Conservation (phyloP, 2,329 filamentous ascomycete genomes). For the Metarhizium album region DNA sequence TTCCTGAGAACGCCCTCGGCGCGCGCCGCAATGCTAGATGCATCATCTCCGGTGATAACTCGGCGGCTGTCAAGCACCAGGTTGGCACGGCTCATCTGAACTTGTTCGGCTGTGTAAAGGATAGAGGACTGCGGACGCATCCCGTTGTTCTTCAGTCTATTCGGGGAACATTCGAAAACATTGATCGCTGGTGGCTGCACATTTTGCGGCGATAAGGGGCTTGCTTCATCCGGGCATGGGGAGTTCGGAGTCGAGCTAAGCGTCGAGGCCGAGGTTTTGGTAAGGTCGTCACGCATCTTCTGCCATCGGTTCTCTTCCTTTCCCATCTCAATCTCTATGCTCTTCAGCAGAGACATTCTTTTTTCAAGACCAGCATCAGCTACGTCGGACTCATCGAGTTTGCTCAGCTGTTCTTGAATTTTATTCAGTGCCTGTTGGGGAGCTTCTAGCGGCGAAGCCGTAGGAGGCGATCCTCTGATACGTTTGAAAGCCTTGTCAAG, state of each 20-base stretch:
- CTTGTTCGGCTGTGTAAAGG: not conserved
- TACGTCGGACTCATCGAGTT: constrained; percentile 31
- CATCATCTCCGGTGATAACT: not conserved
- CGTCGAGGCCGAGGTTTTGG: constrained; percentile 40
- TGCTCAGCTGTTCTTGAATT: constrained; percentile 42
- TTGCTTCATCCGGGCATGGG: not conserved
- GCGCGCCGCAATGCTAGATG: not conserved
- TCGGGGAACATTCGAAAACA: not conserved
- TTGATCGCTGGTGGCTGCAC: not conserved
- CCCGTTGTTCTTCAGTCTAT: not conserved
- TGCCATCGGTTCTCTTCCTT: constrained; percentile 50
- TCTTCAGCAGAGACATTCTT: constrained; percentile 40
- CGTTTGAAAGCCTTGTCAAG: constrained; percentile 32
- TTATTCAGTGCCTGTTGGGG: constrained; percentile 36
- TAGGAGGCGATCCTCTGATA: constrained; percentile 33
- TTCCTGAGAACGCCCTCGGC: not conserved
- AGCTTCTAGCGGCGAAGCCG: constrained; percentile 43
- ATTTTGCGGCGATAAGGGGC: not conserved
- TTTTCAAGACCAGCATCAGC: constrained; percentile 26
- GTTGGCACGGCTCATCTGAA: constrained; percentile 2
- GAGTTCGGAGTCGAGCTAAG: constrained; percentile 21
- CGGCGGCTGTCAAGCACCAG: not conserved
- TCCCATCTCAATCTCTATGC: constrained; percentile 52
- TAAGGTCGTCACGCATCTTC: constrained; percentile 41
- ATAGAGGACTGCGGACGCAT: constrained; percentile 1